Percentiles rank a stretch among this genome's conserved stretches.
Conservation (phyloP, 2,329 filamentous ascomycete genomes). For the Dactylellina drechsleri region DNA sequence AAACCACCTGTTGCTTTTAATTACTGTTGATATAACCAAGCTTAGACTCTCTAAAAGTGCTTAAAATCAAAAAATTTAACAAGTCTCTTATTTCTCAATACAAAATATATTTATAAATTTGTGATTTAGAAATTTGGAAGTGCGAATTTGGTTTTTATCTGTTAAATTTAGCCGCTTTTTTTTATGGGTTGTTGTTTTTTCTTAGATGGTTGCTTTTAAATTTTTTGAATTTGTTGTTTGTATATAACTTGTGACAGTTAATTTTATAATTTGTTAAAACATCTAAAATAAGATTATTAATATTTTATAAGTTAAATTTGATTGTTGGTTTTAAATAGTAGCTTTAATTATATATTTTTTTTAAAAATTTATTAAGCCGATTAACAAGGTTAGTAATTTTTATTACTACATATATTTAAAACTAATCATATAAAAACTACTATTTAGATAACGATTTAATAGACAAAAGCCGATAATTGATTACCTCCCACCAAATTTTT, state of each 20-base stretch:
- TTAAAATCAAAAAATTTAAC: not conserved
- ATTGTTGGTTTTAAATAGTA: not conserved
- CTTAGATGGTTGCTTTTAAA: not conserved
- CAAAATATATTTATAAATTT: not conserved
- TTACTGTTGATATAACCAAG: slow-evolving; percentile 15
- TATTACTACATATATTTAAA: too few species aligned
- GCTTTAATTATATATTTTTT: not conserved
- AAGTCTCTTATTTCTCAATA: not conserved
- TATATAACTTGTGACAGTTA: not conserved
- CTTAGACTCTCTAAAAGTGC: slow-evolving; percentile 5
- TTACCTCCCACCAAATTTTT: too few species aligned
- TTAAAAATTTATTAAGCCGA: not conserved
- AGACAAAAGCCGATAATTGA: too few species aligned
- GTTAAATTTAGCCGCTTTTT: not conserved
- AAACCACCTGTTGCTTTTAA: slow-evolving; percentile 12
- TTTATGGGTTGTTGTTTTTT: not conserved
- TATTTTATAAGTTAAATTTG: not conserved
- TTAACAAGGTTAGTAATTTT: not conserved
- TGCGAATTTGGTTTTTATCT: not conserved
- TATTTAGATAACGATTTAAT: too few species aligned
- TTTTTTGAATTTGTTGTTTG: not conserved
- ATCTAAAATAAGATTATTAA: not conserved
- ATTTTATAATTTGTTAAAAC: not conserved
- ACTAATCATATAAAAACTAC: too few species aligned
- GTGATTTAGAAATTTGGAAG: not conserved